Percentiles rank a stretch among this genome's conserved stretches.
Evolutionary conservation across 2,329 filamentous ascomycete species (phyloP).

Genomic region (Dothistroma pini): DNA sequence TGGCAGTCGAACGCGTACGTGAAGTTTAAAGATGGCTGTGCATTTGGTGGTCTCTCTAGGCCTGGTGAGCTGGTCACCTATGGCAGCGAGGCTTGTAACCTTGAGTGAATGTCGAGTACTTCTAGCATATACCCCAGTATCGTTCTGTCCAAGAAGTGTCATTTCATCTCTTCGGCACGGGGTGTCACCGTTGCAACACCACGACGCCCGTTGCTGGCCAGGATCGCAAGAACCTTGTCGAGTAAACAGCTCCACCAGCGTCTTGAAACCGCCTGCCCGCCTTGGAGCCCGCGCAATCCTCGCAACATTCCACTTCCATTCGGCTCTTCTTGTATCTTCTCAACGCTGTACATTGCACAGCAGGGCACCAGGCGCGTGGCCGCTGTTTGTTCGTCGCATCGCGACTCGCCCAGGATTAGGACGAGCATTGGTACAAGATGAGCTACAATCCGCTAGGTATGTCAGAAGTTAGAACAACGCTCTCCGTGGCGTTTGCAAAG

Average conservation of each 20-base stretch:
- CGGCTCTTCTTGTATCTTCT: background rate
- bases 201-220: conserved; percentile 5
- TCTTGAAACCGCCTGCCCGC: conserved; percentile 4
- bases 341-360: background rate
- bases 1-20: background rate
- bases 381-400: background rate
- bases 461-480: conserved; percentile 4
- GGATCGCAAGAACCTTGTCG: background rate
- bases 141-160: background rate
- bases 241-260: conserved; percentile 4
- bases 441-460: conserved; percentile 27
- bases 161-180: background rate
- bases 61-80: background rate
- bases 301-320: background rate
- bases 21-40: background rate
- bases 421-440: conserved; percentile 14
- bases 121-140: background rate
- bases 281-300: conserved; percentile 3
- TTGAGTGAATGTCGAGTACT: background rate
- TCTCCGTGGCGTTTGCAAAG: conserved; percentile 12
- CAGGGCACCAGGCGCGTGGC: background rate
- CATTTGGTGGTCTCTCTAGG: background rate
- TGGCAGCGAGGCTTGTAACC: background rate
- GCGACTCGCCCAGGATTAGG: background rate
- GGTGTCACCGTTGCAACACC: background rate